Percentiles rank a stretch among this genome's conserved stretches.
phyloP scores from a whole-genome alignment of 1,284 basidiomycete genomes.

The Sanghuangporus baumii region DNA sequence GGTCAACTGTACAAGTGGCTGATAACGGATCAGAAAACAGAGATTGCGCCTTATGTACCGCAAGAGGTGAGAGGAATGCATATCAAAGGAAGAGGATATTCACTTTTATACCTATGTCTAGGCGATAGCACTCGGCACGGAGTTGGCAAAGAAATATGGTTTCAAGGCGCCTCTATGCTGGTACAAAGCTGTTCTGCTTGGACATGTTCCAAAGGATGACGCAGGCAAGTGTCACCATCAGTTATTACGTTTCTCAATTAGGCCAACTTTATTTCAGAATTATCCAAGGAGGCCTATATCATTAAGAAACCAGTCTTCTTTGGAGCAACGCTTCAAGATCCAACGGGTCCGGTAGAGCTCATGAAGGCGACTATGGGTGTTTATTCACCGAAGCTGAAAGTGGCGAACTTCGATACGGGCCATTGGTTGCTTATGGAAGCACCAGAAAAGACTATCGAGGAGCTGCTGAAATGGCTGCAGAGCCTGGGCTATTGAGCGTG shows the following conservation, averaged over 20 bases:
- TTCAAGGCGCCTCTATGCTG: constrained; percentile 22
- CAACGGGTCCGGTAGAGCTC: constrained; percentile 13
- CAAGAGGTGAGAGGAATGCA: constrained; percentile 18
- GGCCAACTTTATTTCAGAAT: constrained; percentile 1
- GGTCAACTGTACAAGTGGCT: constrained; percentile 27
- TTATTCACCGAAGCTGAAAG: constrained; percentile 16
- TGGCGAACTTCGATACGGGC: constrained; percentile 26
- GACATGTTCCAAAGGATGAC: constrained; percentile 24
- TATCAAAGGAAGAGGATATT: constrained; percentile 21
- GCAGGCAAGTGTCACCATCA: constrained; percentile 19
- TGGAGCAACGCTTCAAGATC: constrained; percentile 17
- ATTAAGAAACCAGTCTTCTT: constrained; percentile 22
- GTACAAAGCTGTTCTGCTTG: constrained; percentile 25
- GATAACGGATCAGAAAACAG: constrained; percentile 17
- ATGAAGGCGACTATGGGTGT: constrained; percentile 4
- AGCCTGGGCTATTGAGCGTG: neutral
- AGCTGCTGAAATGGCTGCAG: constrained; percentile 7
- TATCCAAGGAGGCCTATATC: constrained; percentile 13
- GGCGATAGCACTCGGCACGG: neutral
- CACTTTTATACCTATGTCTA: constrained; percentile 3
- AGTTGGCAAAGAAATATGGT: constrained; percentile 5
- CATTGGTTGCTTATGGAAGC: constrained; percentile 30
- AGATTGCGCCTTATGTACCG: constrained; percentile 19
- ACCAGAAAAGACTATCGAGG: constrained; percentile 24
- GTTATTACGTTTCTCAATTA: neutral